Evolutionary conservation across 2,329 filamentous ascomycete genomes (phyloP), one percentile per base, ranked within the genome.

Genomic region (Colletotrichum sp.): DNA sequence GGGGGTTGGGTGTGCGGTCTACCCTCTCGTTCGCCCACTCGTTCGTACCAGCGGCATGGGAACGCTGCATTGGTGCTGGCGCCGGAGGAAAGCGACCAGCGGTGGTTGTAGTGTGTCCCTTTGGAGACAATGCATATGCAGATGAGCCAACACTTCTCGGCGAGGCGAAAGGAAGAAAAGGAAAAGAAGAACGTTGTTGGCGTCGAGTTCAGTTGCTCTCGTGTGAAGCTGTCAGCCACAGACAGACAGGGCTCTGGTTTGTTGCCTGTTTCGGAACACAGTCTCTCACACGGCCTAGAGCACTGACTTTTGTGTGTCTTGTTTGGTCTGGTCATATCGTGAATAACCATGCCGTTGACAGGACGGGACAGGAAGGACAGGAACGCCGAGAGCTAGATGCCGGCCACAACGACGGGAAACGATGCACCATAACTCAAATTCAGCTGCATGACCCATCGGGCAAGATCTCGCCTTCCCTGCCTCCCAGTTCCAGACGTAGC

Each of bases 361-460:
- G 30, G 21, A 70, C 26, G 8, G 52, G n/a, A 10, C 16, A 39
- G 39, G 30, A 21, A 24, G 24, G 21, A 70, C 16, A 10, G 55
- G 15, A 12, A 26, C 49, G 18, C 34, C 16, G 24, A 28, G 44
- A 52, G 8, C 16, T 18, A 28, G 49, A 67, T 30, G 66, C 44
- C 70, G n/a, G 34, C 59, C 57, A 65, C 49, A 30, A 69, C 64
- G 64, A 76, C n/a, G 15, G n/a, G 24, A 30, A 13, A 68, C 15
- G 34, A 74, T 69, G 74, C 70, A 74, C 70, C 6, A 62, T 34
- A 76, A 76, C 74, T 76, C 74, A 76, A 74, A 76, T 76, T 55
- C 70, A 74, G 71, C 74, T 65, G 44, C 73, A 76, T 68, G 70
- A 59, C 57, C 74, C 64, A 60, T 74, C 32, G 64, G 21, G 64